These are phyloP conservation scores for Yamadazyma aaseri DNA, from an alignment of 1,139 yeast genomes.

Conservation along the genomic window DNA sequence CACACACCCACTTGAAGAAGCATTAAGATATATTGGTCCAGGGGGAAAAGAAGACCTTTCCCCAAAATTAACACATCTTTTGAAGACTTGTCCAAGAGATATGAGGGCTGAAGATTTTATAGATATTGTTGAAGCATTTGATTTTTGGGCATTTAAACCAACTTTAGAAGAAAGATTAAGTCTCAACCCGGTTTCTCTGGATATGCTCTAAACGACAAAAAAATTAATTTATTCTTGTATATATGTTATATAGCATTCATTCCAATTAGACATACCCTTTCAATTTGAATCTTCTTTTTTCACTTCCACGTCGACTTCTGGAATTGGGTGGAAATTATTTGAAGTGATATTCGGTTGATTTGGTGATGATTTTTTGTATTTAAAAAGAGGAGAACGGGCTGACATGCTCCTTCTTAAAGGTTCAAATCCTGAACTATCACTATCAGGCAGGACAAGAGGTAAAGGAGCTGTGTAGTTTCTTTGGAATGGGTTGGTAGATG, in stretches of 20 bases:
- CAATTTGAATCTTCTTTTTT: slow-evolving; percentile 2
- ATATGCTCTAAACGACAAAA: too few relatives aligned
- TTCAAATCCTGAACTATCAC: slow-evolving; percentile 10
- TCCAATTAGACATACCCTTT: slow-evolving; percentile 4
- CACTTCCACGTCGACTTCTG: neutral
- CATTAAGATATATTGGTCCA: slow-evolving; percentile 65
- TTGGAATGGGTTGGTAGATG: slow-evolving; percentile 1
- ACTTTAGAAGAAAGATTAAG: slow-evolving; percentile 15
- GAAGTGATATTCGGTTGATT: too few relatives aligned
- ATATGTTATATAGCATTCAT: slow-evolving; percentile 4
- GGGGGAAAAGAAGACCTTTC: slow-evolving; percentile 72
- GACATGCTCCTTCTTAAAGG: slow-evolving; percentile 5
- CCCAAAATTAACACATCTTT: slow-evolving; percentile 18
- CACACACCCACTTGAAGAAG: slow-evolving; percentile 35
- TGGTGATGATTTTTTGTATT: too few relatives aligned
- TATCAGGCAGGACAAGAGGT: slow-evolving; percentile 5
- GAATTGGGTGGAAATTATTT: neutral
- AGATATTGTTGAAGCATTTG: slow-evolving; percentile 51
- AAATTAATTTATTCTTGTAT: neutral
- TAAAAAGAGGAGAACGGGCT: neutral
- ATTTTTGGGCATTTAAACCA: slow-evolving; percentile 88
- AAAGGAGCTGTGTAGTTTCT: slow-evolving; percentile 8
- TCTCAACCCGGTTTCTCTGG: slow-evolving; percentile 11
- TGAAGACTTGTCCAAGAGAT: slow-evolving; percentile 46
- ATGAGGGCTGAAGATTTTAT: slow-evolving; percentile 56